Conservation (phyloP, 2,329 filamentous ascomycete species). For the Penicillium sp. region DNA sequence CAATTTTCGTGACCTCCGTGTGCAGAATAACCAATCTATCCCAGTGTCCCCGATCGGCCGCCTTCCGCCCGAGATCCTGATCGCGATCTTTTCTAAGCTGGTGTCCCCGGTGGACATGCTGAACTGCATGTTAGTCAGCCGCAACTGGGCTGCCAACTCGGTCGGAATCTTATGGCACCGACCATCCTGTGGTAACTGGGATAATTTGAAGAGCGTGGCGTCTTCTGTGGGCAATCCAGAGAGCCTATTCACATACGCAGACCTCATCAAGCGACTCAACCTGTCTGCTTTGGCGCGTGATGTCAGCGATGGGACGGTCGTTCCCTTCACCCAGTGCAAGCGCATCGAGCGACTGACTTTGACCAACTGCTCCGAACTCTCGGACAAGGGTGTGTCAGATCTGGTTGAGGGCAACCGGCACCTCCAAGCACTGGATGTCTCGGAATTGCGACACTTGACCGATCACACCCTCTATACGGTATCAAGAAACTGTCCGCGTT, state of each 20-base stretch:
- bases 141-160: slow-evolving; percentile 87
- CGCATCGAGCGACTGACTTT: slow-evolving; percentile 89
- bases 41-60: slow-evolving; percentile 67
- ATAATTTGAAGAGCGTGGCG: slow-evolving; percentile 78
- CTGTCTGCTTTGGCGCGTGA: slow-evolving; percentile 73
- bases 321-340: slow-evolving; percentile 80
- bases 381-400: slow-evolving; percentile 77
- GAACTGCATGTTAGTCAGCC: slow-evolving; percentile 90
- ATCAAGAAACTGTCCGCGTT: slow-evolving; percentile 75
- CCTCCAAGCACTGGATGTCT: slow-evolving; percentile 87
- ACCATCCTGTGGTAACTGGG: slow-evolving; percentile 85
- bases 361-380: slow-evolving; percentile 83
- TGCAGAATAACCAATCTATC: slow-evolving; percentile 50
- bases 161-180: slow-evolving; percentile 95
- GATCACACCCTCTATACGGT: slow-evolving; percentile 77
- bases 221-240: slow-evolving; percentile 68
- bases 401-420: slow-evolving; percentile 78
- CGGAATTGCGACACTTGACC: slow-evolving; percentile 75
- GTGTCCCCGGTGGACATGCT: slow-evolving; percentile 73
- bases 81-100: slow-evolving; percentile 86
- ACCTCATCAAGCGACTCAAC: slow-evolving; percentile 90
- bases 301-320: slow-evolving; percentile 86
- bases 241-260: slow-evolving; percentile 86
- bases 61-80: slow-evolving; percentile 91
- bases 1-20: slow-evolving; percentile 72